Conservation (phyloP, 768 basidiomycete genomes). For the Lactifluus piperatus region DNA sequence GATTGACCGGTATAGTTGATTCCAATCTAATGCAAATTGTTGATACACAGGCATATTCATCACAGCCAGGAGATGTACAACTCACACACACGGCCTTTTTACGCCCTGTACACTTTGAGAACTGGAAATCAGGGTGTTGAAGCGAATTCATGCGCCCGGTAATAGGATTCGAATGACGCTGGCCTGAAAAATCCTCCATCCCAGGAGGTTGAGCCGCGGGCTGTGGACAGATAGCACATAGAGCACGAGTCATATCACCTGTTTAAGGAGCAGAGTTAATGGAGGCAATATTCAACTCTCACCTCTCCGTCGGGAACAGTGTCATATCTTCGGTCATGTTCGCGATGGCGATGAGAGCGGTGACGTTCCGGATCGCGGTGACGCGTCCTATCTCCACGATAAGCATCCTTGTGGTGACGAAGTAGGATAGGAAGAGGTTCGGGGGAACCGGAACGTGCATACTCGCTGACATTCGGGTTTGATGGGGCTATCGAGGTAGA, state of each 20-base stretch:
- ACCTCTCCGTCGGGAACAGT: constrained; percentile 5
- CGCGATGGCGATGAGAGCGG: constrained; percentile 9
- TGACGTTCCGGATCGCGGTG: not conserved
- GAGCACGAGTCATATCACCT: not conserved
- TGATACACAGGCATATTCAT: not conserved
- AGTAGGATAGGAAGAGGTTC: constrained; percentile 15
- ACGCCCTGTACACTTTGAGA: constrained; percentile 37
- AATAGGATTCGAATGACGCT: not conserved
- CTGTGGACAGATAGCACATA: not conserved
- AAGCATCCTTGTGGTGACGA: not conserved
- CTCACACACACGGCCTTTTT: constrained; percentile 36
- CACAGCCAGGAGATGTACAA: not conserved
- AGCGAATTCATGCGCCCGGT: not conserved
- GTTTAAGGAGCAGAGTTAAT: not conserved
- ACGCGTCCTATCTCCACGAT: constrained; percentile 1
- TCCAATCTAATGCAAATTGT: constrained; percentile 30
- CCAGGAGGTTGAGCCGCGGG: not conserved
- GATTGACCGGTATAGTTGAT: constrained; percentile 36
- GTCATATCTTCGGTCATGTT: not conserved
- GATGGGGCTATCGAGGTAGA: constrained; percentile 8
- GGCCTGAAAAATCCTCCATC: not conserved
- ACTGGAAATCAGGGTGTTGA: constrained; percentile 27
- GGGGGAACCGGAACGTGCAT: constrained; percentile 6
- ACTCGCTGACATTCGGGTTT: not conserved
- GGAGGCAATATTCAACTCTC: not conserved